phyloP scores from a whole-genome alignment of 1,284 basidiomycete species.

The Cystobasidiaceae sp. region DNA sequence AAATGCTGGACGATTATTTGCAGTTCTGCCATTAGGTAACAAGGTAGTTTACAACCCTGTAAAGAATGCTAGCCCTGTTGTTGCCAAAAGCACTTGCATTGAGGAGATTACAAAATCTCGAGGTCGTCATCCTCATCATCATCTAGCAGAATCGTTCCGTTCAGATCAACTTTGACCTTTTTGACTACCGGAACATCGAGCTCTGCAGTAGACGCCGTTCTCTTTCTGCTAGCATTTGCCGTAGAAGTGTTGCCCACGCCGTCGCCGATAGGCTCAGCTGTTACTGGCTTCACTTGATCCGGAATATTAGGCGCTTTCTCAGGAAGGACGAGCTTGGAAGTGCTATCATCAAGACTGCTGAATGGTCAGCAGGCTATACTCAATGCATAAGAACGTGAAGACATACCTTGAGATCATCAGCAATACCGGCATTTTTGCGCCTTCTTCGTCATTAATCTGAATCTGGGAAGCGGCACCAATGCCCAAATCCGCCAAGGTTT shows the following conservation, averaged over 20 bases:
- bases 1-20: constrained; percentile 21
- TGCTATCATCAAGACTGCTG: not conserved
- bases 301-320: constrained; percentile 1
- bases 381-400: not conserved
- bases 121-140: constrained; percentile 33
- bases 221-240: not conserved
- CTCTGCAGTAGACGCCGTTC: constrained; percentile 29
- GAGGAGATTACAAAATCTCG: constrained; percentile 16
- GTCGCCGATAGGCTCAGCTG: not conserved
- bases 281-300: constrained; percentile 1
- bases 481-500: constrained; percentile 66
- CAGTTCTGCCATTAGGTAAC: not conserved
- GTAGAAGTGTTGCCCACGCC: not conserved
- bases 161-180: constrained; percentile 24
- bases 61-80: not conserved
- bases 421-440: constrained; percentile 18
- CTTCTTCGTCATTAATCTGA: constrained; percentile 81
- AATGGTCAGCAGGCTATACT: not conserved
- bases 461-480: constrained; percentile 73
- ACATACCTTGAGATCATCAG: constrained; percentile 28
- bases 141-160: constrained; percentile 25
- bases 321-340: constrained; percentile 17
- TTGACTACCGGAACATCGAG: constrained; percentile 13
- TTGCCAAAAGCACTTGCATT: no score
- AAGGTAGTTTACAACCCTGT: not conserved